A percentile compares a stretch with the other conserved stretches of the same genome.
Conservation (phyloP, 23 red algal species). For the Chondrus crispus region DNA sequence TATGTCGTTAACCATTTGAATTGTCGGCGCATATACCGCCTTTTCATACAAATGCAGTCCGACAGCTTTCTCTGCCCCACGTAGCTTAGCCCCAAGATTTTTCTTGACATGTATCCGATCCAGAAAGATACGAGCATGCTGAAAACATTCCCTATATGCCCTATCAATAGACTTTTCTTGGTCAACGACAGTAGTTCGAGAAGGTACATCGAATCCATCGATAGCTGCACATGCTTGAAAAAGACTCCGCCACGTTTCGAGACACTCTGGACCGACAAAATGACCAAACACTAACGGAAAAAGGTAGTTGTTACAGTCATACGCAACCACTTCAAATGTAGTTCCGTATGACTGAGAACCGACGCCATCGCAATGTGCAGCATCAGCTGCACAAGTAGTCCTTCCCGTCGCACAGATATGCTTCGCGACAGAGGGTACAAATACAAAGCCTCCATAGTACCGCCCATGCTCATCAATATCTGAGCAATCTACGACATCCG, state of each 20-base stretch:
- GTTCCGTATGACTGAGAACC: slow-evolving; percentile 25
- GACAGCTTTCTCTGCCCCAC: too few species aligned
- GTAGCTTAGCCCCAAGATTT: too few species aligned
- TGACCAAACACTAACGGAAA: background rate
- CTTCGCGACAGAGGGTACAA: background rate
- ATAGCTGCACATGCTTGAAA: background rate
- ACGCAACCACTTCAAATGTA: background rate
- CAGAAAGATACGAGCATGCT: background rate
- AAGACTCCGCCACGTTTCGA: background rate
- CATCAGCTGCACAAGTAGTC: background rate
- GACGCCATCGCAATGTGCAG: slow-evolving; percentile 4
- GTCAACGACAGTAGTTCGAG: background rate
- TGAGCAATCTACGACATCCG: background rate
- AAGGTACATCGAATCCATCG: background rate
- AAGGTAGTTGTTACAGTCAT: background rate
- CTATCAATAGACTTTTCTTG: background rate
- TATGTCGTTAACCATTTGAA: too few species aligned
- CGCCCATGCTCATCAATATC: background rate
- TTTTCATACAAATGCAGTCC: too few species aligned
- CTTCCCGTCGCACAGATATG: background rate
- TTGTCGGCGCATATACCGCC: too few species aligned
- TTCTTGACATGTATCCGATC: background rate
- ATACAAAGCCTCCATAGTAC: slow-evolving; percentile 19
- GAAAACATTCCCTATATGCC: background rate
- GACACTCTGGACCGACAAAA: background rate